A percentile compares a stretch with the other conserved stretches of the same genome.
These are phyloP conservation scores for Pseudohalonectria lignicola DNA, from an alignment of 2,329 filamentous ascomycete species.

Conservation along the genomic window DNA sequence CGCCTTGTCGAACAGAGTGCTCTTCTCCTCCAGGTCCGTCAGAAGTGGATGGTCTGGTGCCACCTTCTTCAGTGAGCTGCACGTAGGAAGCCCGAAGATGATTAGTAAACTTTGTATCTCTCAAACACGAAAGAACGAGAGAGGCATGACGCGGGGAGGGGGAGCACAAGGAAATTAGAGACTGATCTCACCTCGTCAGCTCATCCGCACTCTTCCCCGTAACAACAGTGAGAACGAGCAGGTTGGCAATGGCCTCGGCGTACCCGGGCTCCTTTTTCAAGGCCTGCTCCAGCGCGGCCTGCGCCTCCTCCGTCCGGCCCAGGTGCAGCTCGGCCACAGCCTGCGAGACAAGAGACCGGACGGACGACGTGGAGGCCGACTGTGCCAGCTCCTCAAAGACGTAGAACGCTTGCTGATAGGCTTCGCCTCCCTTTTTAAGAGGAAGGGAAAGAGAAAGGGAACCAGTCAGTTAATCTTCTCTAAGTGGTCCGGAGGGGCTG, in stretches of 20 bases:
- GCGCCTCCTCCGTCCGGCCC: slow-evolving; percentile 77
- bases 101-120: no score
- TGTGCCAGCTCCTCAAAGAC: slow-evolving; percentile 95
- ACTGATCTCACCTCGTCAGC: slow-evolving; percentile 41
- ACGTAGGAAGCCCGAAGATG: no score
- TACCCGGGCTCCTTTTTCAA: slow-evolving; percentile 61
- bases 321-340: slow-evolving; percentile 87
- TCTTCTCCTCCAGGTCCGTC: slow-evolving; percentile 72
- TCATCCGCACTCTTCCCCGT: slow-evolving; percentile 60
- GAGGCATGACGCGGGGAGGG: no score
- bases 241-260: slow-evolving; percentile 69
- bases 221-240: slow-evolving; percentile 68
- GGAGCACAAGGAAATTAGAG: not conserved
- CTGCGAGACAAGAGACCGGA: slow-evolving; percentile 70
- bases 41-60: slow-evolving; percentile 62
- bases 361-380: slow-evolving; percentile 67
- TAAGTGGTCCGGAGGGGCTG: no score
- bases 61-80: slow-evolving; percentile 42
- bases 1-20: slow-evolving; percentile 74
- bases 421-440: slow-evolving; percentile 65
- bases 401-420: slow-evolving; percentile 95
- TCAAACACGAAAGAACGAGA: not conserved
- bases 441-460: slow-evolving; percentile 5
- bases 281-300: slow-evolving; percentile 73
- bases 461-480: no score